Evolutionary conservation across 106 monocot genomes (phyloP), one percentile per base, ranked within the genome.

Genomic region (Phalaenopsis equestris): DNA sequence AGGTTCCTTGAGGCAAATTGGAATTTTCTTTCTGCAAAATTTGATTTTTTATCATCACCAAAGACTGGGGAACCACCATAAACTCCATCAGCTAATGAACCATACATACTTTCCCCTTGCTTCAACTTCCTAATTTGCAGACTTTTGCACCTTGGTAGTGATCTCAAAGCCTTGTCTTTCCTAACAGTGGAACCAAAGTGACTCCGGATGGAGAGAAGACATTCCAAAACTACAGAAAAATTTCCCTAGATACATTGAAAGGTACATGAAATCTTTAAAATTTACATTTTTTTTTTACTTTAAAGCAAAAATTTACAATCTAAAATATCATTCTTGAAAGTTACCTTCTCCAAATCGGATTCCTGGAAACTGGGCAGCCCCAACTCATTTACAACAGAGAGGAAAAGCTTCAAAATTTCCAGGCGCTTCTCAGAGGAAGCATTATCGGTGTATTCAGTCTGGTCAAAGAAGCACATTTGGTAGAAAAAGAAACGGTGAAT

Each of bases 181-280:
- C 83, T 75, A 58, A 56, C 67, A 14, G 48, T 36, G 41, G 75
- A 81, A 52, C 14, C 67, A 11, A 83, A 37, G 41, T 81, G 77
- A 55, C 86, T 81, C 39, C 68, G 85, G 19, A 90, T 81, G 17
- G 90, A 75, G 24, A 83, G 79, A 81, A 90, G 90, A 72, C 85
- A 90, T 41, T 41, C 24, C 1, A 90, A 79, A 30, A 87, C 85
- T 14, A 81, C 42, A 76, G 83, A 78, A 1, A 83, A 55, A 5
- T 80, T 58, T 68, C 88, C 88, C 88, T 88, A 55, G 42, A 81
- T 19, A 14, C 55, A 79, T 49, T 43, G 67, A 79, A 18, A 39
- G 36, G 43, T 12, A 8, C 6, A 18, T 64, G 45, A 15, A 24
- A 18, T 61, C 21, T 3, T 61, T n/a, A 5, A 10, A 18, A 6